phyloP scores from a whole-genome alignment of 1,284 basidiomycete species.

The Blastosporella zonata region DNA sequence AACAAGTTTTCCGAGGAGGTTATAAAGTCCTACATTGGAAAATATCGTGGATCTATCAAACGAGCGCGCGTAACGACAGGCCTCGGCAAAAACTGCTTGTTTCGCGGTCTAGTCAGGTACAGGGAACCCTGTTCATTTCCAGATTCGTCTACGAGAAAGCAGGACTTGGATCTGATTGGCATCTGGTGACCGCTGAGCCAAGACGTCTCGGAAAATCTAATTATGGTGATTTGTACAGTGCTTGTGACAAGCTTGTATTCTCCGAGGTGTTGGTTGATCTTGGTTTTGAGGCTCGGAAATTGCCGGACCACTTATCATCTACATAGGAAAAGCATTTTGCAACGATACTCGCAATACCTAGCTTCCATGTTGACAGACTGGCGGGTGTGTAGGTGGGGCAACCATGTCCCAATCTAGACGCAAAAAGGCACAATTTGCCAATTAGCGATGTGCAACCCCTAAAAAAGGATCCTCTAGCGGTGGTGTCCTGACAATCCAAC shows the following conservation, averaged over 20 bases:
- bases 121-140: slow-evolving; percentile 5
- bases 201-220: slow-evolving; percentile 12
- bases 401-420: slow-evolving; percentile 1
- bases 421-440: slow-evolving; percentile 5
- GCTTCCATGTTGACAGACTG: background rate
- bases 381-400: slow-evolving; percentile 12
- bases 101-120: slow-evolving; percentile 11
- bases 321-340: background rate
- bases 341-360: background rate
- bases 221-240: slow-evolving; percentile 12
- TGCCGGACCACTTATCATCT: slow-evolving; percentile 1
- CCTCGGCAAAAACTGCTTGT: slow-evolving; percentile 12
- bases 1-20: slow-evolving; percentile 15
- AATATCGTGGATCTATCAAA: slow-evolving; percentile 14
- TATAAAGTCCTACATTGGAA: slow-evolving; percentile 16
- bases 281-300: slow-evolving; percentile 1
- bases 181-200: slow-evolving; percentile 13
- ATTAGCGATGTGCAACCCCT: background rate
- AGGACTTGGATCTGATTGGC: slow-evolving; percentile 14
- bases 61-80: slow-evolving; percentile 9
- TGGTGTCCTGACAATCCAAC: slow-evolving; percentile 9
- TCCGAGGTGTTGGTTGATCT: slow-evolving; percentile 8
- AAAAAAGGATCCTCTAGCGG: background rate
- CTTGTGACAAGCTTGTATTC: slow-evolving; percentile 1
- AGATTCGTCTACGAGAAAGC: slow-evolving; percentile 7